Evolutionary conservation across 768 basidiomycete species (phyloP), one percentile per base, ranked within the genome.

Genomic region (Collybiopsis confluens): DNA sequence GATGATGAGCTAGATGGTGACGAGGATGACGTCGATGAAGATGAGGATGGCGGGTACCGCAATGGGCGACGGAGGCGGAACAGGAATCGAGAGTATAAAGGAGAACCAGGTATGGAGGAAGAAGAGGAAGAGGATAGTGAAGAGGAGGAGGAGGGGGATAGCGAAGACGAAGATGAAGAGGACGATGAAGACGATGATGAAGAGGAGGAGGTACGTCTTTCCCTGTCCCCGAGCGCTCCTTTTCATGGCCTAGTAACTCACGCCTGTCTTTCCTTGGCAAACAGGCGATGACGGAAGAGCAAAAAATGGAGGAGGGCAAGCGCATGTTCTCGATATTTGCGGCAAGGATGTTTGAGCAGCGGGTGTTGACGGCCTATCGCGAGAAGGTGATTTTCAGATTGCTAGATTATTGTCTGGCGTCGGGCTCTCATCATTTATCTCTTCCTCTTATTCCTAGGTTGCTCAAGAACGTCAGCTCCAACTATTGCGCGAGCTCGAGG

Each of bases 291-390:
- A 94, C 95, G 2, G 95, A 98, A 68, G 90, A 92, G 69, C 92
- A 98, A 72, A 95, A 96, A 72, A 95, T 96, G 89, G 96, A 98
- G 70, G 97, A 98, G 72, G 97, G 97, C 60, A 93, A 95, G 69
- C 83, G 92, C 47, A 99, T 99, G 97, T 99, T 99, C 76, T 94
- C 93, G 59, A 97, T 99, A 70, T 99, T 99, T 63, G 97, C 97
- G 15, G 97, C 97, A 40, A 85, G 97, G 51, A 97, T 98, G 95
- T 98, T 99, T 68, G 97, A 99, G 73, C 96, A 98, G 70, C 86
- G 97, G 21, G 97, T 98, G 36, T 82, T 97, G 52, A 89, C 93
- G 63, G 93, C 96, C 13, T 98, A 96, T 65, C 88, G 96, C 35
- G 96, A 98, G 73, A 88, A 91, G 43, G 52, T 53, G 15, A 6